Percentiles rank a stretch among this genome's conserved stretches.
These are phyloP conservation scores for Edaphochlamys debaryana DNA, from an alignment of 139 green algal genomes.

Conservation along the genomic window DNA sequence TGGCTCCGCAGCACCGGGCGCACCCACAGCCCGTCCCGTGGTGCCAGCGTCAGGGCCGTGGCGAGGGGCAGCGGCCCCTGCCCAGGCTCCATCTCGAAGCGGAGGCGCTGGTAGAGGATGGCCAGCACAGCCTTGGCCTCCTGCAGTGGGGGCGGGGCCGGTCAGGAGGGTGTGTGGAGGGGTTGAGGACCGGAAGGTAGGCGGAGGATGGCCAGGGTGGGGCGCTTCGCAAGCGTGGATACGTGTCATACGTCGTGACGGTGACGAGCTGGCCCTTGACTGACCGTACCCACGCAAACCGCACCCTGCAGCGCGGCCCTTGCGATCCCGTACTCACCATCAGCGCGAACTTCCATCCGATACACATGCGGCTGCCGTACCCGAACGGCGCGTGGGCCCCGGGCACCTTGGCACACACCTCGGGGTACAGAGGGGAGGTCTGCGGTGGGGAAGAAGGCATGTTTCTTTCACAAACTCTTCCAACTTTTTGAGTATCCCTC, in stretches of 20 bases:
- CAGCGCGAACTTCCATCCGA: slow-evolving; percentile 59
- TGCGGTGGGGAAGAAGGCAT: slow-evolving; percentile 8
- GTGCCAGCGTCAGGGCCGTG: slow-evolving; percentile 54
- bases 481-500: too few relatives aligned
- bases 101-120: slow-evolving; percentile 53
- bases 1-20: not conserved
- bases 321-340: slow-evolving; percentile 18
- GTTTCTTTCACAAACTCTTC: too few relatives aligned
- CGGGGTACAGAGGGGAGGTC: slow-evolving; percentile 15
- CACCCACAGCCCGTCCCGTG: slow-evolving; percentile 55
- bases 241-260: too few relatives aligned
- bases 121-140: slow-evolving; percentile 56
- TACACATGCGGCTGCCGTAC: slow-evolving; percentile 53
- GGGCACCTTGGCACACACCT: not conserved
- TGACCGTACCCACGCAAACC: too few relatives aligned
- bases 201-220: too few relatives aligned
- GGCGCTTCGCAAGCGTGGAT: not conserved
- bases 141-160: not conserved
- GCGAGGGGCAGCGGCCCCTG: slow-evolving; percentile 49
- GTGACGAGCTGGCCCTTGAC: too few relatives aligned
- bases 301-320: too few relatives aligned
- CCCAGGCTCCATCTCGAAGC: slow-evolving; percentile 52
- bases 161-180: too few relatives aligned
- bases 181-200: not conserved
- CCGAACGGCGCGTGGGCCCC: slow-evolving; percentile 50